Conservation (phyloP, 2,329 filamentous ascomycete species). For the Stagonosporopsis vannaccii region DNA sequence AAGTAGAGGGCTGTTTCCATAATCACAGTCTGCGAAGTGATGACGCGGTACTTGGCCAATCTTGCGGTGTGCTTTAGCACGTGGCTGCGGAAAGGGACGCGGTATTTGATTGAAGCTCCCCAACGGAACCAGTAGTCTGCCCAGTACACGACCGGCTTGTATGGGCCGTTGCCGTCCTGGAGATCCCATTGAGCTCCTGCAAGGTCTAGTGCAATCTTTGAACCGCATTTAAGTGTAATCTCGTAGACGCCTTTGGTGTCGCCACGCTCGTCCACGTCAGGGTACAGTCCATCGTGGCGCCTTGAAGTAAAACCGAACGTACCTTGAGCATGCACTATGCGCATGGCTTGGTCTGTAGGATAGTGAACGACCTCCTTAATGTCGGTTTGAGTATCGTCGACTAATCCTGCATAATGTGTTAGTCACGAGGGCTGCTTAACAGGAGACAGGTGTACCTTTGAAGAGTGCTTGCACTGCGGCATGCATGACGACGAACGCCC, state of each 20-base stretch:
- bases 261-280: conserved; percentile 14
- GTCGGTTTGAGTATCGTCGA: conserved; percentile 21
- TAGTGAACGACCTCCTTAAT: conserved; percentile 25
- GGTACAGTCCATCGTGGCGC: conserved; percentile 19
- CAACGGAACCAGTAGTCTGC: conserved; percentile 16
- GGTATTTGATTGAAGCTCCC: conserved; percentile 13
- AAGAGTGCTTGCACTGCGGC: conserved; percentile 19
- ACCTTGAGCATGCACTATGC: conserved; percentile 16
- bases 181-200: conserved; percentile 21
- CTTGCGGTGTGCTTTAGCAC: conserved; percentile 13
- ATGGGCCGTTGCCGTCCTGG: neutral
- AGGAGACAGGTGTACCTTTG: conserved; percentile 5
- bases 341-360: neutral
- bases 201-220: conserved; percentile 23
- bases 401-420: conserved; percentile 17
- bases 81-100: conserved; percentile 21
- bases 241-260: conserved; percentile 21
- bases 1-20: conserved; percentile 14
- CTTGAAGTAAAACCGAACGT: conserved; percentile 6
- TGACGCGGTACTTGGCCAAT: conserved; percentile 11
- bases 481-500: conserved; percentile 26
- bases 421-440: neutral
- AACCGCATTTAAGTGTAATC: conserved; percentile 23
- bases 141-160: conserved; percentile 18
- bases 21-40: conserved; percentile 19